A percentile compares a stretch with the other conserved stretches of the same genome.
phyloP scores from a whole-genome alignment of 495 filamentous ascomycete genomes.

The Hapsidospora chrysogenum region DNA sequence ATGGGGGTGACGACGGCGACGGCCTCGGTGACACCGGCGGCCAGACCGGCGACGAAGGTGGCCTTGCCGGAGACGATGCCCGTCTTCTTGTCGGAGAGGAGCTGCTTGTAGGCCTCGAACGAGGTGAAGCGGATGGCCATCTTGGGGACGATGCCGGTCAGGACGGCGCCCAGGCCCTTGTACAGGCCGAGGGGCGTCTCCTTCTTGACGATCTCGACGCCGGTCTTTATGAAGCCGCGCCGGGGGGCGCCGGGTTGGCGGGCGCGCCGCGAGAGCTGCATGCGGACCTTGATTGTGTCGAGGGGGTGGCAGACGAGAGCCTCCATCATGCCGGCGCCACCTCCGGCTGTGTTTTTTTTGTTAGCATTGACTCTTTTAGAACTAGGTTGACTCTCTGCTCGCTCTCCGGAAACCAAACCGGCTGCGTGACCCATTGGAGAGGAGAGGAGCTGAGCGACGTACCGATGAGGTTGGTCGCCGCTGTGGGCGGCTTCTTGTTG shows the following conservation, averaged over 20 bases:
- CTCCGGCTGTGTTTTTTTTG: slow-evolving; percentile 91
- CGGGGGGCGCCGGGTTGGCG: slow-evolving; percentile 65
- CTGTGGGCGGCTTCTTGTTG: slow-evolving; percentile 65
- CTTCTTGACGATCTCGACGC: slow-evolving; percentile 67
- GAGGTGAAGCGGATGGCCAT: slow-evolving; percentile 99
- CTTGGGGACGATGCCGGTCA: slow-evolving; percentile 95
- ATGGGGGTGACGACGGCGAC: slow-evolving; percentile 93
- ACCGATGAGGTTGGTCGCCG: slow-evolving; percentile 91
- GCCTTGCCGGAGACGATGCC: slow-evolving; percentile 51
- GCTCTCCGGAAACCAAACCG: too few relatives aligned
- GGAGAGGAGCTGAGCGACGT: slow-evolving; percentile 11
- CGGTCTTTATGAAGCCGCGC: slow-evolving; percentile 78
- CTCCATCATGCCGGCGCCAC: slow-evolving; percentile 98
- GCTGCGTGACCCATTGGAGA: background rate
- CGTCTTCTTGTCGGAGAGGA: slow-evolving; percentile 55
- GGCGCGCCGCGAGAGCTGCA: slow-evolving; percentile 89
- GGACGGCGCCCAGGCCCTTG: slow-evolving; percentile 89
- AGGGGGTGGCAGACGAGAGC: slow-evolving; percentile 93
- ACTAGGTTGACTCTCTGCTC: too few relatives aligned
- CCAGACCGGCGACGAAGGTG: slow-evolving; percentile 82
- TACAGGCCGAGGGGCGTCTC: slow-evolving; percentile 90
- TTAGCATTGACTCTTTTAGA: too few relatives aligned
- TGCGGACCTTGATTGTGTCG: slow-evolving; percentile 97
- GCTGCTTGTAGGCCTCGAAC: slow-evolving; percentile 86
- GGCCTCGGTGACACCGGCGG: slow-evolving; percentile 89